Evolutionary conservation across 1,284 basidiomycete genomes (phyloP).

Genomic region (Sporisorium reilianum): DNA sequence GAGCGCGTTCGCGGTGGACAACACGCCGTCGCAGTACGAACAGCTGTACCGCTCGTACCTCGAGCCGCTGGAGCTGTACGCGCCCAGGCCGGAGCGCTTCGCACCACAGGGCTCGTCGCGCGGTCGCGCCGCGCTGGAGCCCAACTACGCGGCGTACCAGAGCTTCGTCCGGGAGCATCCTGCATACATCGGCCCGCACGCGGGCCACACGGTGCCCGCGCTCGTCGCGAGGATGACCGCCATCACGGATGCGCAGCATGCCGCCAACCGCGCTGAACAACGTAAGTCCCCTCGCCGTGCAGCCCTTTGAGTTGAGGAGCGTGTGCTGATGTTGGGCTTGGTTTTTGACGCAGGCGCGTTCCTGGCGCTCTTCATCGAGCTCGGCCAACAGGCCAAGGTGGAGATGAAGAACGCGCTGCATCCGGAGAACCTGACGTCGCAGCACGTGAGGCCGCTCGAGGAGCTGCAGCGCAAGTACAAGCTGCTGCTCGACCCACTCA

Average conservation of each 20-base stretch:
- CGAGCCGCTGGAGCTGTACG: slow-evolving; percentile 9
- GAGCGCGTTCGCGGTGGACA: background rate
- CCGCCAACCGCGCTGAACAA: too few relatives aligned
- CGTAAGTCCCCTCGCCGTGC: too few relatives aligned
- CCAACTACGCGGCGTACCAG: too few relatives aligned
- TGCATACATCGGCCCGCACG: too few relatives aligned
- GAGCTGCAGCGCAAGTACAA: background rate
- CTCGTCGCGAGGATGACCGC: too few relatives aligned
- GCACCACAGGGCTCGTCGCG: background rate
- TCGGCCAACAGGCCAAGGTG: background rate
- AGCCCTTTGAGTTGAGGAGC: too few relatives aligned
- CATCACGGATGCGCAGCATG: too few relatives aligned
- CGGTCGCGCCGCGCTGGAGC: background rate
- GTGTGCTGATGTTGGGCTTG: too few relatives aligned
- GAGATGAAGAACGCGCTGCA: slow-evolving; percentile 13
- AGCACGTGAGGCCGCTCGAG: background rate
- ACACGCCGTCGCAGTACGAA: slow-evolving; percentile 10
- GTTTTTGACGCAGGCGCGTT: too few relatives aligned
- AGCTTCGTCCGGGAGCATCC: too few relatives aligned
- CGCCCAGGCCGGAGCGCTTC: background rate
- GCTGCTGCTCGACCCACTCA: background rate
- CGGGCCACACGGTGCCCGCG: too few relatives aligned
- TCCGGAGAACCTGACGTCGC: slow-evolving; percentile 21
- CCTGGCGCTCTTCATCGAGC: background rate
- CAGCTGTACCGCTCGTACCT: slow-evolving; percentile 5